Evolutionary conservation across 2,329 filamentous ascomycete species (phyloP), one percentile per base, ranked within the genome.

Genomic region (Metarhizium humberi): DNA sequence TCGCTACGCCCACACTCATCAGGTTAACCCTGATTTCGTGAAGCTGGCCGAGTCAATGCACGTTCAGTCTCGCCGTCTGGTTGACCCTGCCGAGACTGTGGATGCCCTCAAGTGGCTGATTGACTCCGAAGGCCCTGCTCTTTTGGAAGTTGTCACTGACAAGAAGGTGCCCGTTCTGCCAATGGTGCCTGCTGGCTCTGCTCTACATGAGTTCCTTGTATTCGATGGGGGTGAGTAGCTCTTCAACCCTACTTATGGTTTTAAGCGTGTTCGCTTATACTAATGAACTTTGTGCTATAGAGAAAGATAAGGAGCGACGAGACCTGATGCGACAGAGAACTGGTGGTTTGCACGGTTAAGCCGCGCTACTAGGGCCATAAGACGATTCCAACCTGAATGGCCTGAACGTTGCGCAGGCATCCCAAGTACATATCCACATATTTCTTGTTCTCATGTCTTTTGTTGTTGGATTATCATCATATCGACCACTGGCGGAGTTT

Each of bases 111-210:
- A 25, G 25, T 25, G 25, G 25, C 71, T 97, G 69, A 88, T 97
- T 63, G 81, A 91, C 65, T 84, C 82, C 6, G 88, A 96, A 34
- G 94, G 92, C n/a, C 94, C 94, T 20, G 92, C 92, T 45, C 80
- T 97, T 60, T 78, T 99, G 57, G 92, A 97, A 75, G 87, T 99
- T 54, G 80, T 96, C 53, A 94, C 90, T 4, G 94, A 97, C 71
- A 87, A 86, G 75, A 87, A 94, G 81, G 87, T 94, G 30, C 92
- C 92, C 50, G 92, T 99, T n/a, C 76, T 97, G 66, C 94, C 94
- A 42, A 97, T 97, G 94, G 94, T 99, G 50, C 92, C 92, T 3
- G 86, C 84, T 43, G 94, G 94, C 42, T 86, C 82, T 59, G 92
- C 80, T 57, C 78, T 99, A 65, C 90, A 97, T 69, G 94, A 97